Conservation (phyloP, 31 red algal genomes). For the Bonnemaisonia californica region DNA sequence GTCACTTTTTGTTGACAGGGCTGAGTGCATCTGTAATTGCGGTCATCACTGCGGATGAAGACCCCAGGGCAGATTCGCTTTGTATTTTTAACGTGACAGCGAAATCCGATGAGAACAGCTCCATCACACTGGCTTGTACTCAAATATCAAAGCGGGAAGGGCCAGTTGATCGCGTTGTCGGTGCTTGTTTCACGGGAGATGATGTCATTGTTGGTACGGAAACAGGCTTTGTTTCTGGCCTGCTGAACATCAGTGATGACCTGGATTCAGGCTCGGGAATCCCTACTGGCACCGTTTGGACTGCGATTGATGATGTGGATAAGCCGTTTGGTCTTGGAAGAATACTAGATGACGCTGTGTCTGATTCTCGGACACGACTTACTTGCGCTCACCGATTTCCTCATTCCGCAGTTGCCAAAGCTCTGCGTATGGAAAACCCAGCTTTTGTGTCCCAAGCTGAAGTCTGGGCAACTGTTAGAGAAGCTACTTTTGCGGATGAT, state of each 20-base stretch:
- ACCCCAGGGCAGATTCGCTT: conserved; percentile 67
- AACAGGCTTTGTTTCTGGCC: conserved; percentile 27
- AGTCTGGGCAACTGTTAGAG: conserved; percentile 1
- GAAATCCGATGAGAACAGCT: conserved; percentile 13
- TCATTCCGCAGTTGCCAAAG: conserved; percentile 39
- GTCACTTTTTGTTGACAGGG: conserved; percentile 62
- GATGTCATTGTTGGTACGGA: conserved; percentile 24
- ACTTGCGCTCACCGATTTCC: conserved; percentile 62
- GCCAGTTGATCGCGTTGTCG: conserved; percentile 27
- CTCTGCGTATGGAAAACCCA: conserved; percentile 49
- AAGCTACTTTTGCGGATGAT: conserved; percentile 26
- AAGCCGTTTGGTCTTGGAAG: conserved; percentile 50
- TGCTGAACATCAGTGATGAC: conserved; percentile 30
- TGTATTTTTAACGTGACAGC: conserved; percentile 51
- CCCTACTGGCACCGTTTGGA: conserved; percentile 46
- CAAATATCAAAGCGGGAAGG: conserved; percentile 40
- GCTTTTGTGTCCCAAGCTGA: conserved; percentile 14
- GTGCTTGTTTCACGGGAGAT: conserved; percentile 28
- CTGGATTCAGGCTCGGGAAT: conserved; percentile 46
- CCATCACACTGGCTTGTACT: conserved; percentile 29
- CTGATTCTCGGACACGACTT: conserved; percentile 20
- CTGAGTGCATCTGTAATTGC: conserved; percentile 41
- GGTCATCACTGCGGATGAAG: conserved; percentile 62
- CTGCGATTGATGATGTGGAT: conserved; percentile 58
- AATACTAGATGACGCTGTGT: conserved; percentile 32